Evolutionary conservation across 202 grass and related monocot genomes (phyloP).

Genomic region (Setaria viridis): DNA sequence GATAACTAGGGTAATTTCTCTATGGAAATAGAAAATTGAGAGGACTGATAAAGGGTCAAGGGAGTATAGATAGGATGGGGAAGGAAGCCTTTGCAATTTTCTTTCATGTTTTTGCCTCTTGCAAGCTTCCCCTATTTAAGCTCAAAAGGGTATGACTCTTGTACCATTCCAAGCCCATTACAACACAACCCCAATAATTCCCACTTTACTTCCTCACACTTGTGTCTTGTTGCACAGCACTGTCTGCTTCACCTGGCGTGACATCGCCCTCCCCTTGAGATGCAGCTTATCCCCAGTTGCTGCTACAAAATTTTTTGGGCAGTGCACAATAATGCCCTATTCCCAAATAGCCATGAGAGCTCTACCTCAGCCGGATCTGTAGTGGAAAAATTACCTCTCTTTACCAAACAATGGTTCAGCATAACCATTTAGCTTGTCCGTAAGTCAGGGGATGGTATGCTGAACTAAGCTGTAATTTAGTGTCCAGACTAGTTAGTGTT

Average conservation of each 20-base stretch:
- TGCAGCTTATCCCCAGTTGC: not conserved
- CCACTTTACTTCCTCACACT: not conserved
- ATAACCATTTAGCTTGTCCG: too few species aligned
- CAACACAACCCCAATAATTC: not conserved
- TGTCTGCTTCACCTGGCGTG: not conserved
- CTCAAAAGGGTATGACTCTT: not conserved
- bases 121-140: not conserved
- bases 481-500: too few species aligned
- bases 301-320: not conserved
- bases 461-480: too few species aligned
- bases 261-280: not conserved
- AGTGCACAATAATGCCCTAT: not conserved
- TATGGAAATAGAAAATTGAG: not conserved
- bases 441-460: too few species aligned
- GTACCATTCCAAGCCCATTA: not conserved
- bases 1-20: not conserved
- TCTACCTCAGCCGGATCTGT: not conserved
- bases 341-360: not conserved
- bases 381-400: not conserved
- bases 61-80: not conserved
- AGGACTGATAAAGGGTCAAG: not conserved
- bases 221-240: not conserved
- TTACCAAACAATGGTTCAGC: not conserved
- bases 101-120: constrained; percentile 6
- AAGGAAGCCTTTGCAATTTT: not conserved